phyloP scores from a whole-genome alignment of 2,329 filamentous ascomycete species.

The Cladorrhinum sp. region DNA sequence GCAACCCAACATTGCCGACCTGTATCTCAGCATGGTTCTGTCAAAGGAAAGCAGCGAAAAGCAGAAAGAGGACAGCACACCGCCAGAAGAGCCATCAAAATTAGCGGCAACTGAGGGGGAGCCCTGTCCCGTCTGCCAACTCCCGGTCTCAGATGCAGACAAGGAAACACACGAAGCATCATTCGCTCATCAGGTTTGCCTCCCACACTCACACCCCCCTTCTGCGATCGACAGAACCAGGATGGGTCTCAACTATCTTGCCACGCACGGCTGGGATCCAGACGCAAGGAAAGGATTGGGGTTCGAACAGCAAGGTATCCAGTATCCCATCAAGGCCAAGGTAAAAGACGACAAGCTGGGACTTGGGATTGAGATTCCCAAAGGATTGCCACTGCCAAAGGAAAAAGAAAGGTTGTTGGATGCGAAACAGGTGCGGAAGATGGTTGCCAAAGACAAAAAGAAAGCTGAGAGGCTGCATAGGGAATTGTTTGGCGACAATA shows the following conservation, averaged over 20 bases:
- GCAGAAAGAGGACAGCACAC: conserved; percentile 11
- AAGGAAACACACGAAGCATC: conserved; percentile 52
- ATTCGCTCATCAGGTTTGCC: conserved; percentile 67
- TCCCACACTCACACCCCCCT: conserved; percentile 68
- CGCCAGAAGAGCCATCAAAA: conserved; percentile 8
- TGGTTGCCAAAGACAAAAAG: conserved; percentile 59
- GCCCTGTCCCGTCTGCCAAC: conserved; percentile 56
- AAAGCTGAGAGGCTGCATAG: conserved; percentile 62
- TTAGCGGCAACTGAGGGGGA: not conserved
- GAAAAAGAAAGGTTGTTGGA: conserved; percentile 54
- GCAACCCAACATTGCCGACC: conserved; percentile 44
- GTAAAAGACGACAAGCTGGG: conserved; percentile 74
- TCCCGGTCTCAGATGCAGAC: conserved; percentile 42
- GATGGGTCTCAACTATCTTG: conserved; percentile 66
- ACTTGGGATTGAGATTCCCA: conserved; percentile 55
- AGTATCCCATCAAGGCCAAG: conserved; percentile 69
- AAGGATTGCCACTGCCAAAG: conserved; percentile 38
- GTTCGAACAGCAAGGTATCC: conserved; percentile 65
- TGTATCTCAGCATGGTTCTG: conserved; percentile 68
- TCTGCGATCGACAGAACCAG: conserved; percentile 67
- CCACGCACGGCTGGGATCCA: conserved; percentile 70
- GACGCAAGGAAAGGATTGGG: conserved; percentile 72
- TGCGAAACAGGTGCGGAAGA: conserved; percentile 66
- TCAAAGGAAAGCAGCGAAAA: conserved; percentile 33
- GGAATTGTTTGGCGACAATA: conserved; percentile 72